A percentile compares a stretch with the other conserved stretches of the same genome.
Evolutionary conservation across 2,329 filamentous ascomycete genomes (phyloP).

Genomic region (Fusarium pseudonygamai): DNA sequence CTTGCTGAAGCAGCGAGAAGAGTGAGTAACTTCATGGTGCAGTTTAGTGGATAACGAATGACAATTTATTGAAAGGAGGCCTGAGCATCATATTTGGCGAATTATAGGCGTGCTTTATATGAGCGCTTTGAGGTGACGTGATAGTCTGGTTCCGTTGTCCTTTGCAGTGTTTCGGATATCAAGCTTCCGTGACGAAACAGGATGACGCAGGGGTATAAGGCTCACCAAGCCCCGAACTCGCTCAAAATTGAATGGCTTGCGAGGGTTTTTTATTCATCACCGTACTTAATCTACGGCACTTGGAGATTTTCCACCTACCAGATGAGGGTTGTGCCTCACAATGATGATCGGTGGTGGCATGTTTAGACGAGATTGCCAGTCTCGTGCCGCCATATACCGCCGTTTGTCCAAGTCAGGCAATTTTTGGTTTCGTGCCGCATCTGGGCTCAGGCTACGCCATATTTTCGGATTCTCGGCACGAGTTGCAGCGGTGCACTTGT

Average conservation of each 20-base stretch:
- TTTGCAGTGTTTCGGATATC: slow-evolving; percentile 4
- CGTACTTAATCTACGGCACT: not conserved
- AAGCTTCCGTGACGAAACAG: slow-evolving; percentile 10
- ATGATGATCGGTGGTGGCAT: not conserved
- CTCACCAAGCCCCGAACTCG: not conserved
- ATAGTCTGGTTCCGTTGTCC: not conserved
- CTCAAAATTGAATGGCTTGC: not conserved
- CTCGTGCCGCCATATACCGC: not conserved
- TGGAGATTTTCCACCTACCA: not conserved
- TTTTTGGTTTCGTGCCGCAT: not conserved
- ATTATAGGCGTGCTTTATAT: not conserved
- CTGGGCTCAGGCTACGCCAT: not conserved
- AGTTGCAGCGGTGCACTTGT: not conserved
- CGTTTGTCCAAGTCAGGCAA: not conserved
- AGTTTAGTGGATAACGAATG: not conserved
- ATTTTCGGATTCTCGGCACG: not conserved
- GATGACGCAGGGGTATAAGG: not conserved
- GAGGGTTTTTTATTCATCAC: not conserved
- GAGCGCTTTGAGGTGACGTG: not conserved
- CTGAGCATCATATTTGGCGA: not conserved
- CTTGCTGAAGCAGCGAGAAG: slow-evolving; percentile 15
- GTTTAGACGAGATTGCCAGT: not conserved
- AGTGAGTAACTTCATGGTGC: slow-evolving; percentile 18
- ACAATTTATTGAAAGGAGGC: rapidly evolving
- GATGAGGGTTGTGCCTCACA: not conserved